Base-by-base conservation (phyloP, 179 eudicot species). In the Kewa caespitosa region DNA sequence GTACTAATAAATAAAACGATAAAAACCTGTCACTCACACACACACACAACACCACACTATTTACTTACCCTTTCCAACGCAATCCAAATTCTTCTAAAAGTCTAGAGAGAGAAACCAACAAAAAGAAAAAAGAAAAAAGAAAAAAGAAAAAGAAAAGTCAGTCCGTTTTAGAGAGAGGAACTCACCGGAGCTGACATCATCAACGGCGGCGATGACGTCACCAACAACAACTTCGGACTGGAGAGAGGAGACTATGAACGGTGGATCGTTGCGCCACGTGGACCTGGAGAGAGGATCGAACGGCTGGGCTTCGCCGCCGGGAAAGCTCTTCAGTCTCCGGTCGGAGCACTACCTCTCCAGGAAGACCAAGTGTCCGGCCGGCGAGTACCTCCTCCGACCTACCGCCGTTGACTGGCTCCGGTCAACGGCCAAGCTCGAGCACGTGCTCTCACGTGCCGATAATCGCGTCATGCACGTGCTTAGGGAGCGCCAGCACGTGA, bases 301-400 rank as follows among this genome's bases (percentile, higher is more conserved):
- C 79, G 98, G 98, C 70, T 92, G 98, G 98, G 92, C 96, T 0
- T 90, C 98, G 14, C 98, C 98, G 10, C 96, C 97, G 0, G 97
- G 98, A 8, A 85, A 87, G 17, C 62, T 88, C 0, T 94, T 94
- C 88, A 64, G 55, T 30, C 89, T 94, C 85, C 87, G 97, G 17
- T 84, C 86, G 2, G 76, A 81, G 2, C 76, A 81, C 22, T 94
- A 86, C 81, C 77, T 94, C 42, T 33, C 84, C 13, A 86, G 84
- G 67, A 93, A 90, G 81, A 50, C 64, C 7, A 94, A 94, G 66
- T 70, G 73, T 25, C 90, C 94, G 1, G 80, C 76, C 66, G 94
- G 84, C 8, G 82, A 83, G 14, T 92, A 88, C 77, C 86, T 94
- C 27, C 76, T 92, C 2, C 71, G 83, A 18, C 96, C 97, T 0